Evolutionary conservation across 2,329 filamentous ascomycete species (phyloP).

Genomic region (Hansfordia pulvinata): DNA sequence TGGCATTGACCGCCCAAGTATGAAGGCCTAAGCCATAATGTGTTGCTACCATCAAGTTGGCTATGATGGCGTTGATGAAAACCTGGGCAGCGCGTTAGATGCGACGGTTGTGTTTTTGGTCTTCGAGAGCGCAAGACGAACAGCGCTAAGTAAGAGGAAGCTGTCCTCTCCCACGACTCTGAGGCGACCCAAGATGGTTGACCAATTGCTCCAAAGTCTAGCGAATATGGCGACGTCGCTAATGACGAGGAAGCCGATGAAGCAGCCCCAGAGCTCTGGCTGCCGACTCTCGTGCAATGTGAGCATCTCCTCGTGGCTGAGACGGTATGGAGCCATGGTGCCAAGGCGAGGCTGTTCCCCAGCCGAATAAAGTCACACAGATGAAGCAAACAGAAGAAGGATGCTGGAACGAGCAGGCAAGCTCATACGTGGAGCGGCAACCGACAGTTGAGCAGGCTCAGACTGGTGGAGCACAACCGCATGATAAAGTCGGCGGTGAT

Average conservation of each 20-base stretch:
- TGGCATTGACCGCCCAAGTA: slow-evolving; percentile 7
- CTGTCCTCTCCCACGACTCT: slow-evolving; percentile 9
- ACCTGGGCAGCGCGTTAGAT: slow-evolving; percentile 5
- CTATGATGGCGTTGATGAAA: slow-evolving; percentile 11
- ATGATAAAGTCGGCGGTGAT: too few species aligned
- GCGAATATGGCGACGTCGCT: slow-evolving; percentile 9
- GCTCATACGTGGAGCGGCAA: too few species aligned
- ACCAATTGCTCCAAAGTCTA: slow-evolving; percentile 11
- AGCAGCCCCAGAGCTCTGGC: slow-evolving; percentile 10
- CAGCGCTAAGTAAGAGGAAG: slow-evolving; percentile 9
- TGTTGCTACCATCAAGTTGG: slow-evolving; percentile 12
- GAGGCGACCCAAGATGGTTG: slow-evolving; percentile 6
- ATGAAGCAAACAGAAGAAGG: too few species aligned
- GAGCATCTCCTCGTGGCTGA: too few species aligned
- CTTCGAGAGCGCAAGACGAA: slow-evolving; percentile 6
- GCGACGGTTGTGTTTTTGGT: too few species aligned
- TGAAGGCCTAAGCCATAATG: slow-evolving; percentile 12
- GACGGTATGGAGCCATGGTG: too few species aligned
- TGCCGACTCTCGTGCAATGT: slow-evolving; percentile 10
- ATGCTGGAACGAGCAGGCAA: too few species aligned
- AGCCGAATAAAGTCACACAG: too few species aligned
- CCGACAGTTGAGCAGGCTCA: too few species aligned
- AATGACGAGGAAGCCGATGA: slow-evolving; percentile 10
- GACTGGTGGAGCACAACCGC: too few species aligned
- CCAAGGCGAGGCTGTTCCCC: too few species aligned